Evolutionary conservation across 2,329 filamentous ascomycete species (phyloP).

Genomic region (Lachnellula cervina): DNA sequence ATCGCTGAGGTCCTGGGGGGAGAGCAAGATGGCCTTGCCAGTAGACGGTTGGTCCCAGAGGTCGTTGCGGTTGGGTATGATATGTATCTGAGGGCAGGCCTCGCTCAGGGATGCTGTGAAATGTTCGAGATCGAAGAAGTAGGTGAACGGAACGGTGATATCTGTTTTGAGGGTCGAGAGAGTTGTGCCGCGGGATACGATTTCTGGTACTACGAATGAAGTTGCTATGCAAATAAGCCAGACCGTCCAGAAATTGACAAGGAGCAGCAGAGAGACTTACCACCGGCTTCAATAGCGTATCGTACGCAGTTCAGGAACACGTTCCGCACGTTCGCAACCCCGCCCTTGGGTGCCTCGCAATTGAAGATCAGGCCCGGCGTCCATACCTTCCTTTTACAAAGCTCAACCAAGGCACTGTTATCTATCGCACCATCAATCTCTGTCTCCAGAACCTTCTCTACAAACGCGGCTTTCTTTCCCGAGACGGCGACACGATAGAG

Average conservation of each 20-base stretch:
- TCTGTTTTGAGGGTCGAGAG: conserved; percentile 5
- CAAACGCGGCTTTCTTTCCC: conserved; percentile 10
- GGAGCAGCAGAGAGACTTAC: conserved; percentile 24
- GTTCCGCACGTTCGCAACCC: conserved; percentile 41
- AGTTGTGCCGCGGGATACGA: conserved; percentile 9
- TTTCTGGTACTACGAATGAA: conserved; percentile 35
- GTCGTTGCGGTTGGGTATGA: conserved; percentile 15
- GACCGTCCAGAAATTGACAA: conserved; percentile 3
- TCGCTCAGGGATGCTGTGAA: conserved; percentile 14
- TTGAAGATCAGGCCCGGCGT: conserved; percentile 38
- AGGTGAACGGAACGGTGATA: conserved; percentile 14
- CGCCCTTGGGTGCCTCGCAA: conserved; percentile 40
- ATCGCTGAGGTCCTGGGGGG: conserved; percentile 1
- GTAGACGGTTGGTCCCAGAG: conserved; percentile 13
- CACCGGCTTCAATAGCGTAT: conserved; percentile 44
- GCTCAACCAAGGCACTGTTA: conserved; percentile 6
- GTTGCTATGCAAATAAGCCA: conserved; percentile 25
- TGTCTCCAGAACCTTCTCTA: conserved; percentile 8
- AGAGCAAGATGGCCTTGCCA: neutral
- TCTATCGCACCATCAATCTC: conserved; percentile 24
- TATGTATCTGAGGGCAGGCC: conserved; percentile 18
- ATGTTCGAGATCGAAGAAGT: conserved; percentile 24
- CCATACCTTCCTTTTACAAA: conserved; percentile 38
- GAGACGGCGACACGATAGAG: neutral
- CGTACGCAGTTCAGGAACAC: conserved; percentile 42